Percentiles rank a stretch among this genome's conserved stretches.
Evolutionary conservation across 2,329 filamentous ascomycete genomes (phyloP).

Genomic region (Aspergillus persii): DNA sequence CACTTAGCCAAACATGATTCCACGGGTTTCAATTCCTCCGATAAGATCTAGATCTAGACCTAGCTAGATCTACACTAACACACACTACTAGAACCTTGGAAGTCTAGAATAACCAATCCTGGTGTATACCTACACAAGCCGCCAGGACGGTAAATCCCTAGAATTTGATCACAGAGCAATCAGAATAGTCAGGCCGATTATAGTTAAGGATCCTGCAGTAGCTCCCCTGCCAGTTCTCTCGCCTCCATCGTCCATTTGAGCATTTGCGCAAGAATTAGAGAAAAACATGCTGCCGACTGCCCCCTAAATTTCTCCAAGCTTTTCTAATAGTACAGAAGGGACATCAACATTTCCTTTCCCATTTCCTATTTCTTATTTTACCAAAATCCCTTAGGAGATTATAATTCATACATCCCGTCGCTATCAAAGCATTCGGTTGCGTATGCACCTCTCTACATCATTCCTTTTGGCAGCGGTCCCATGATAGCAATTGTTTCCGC

Average conservation of each 20-base stretch:
- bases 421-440: conserved; percentile 17
- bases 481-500: conserved; percentile 35
- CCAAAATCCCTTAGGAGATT: neutral
- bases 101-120: too few species aligned
- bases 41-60: too few species aligned
- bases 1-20: too few species aligned
- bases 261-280: conserved; percentile 23
- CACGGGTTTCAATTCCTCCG: too few species aligned
- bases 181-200: conserved; percentile 6
- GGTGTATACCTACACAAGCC: too few species aligned
- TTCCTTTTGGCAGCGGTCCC: conserved; percentile 34
- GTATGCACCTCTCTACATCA: conserved; percentile 32
- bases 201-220: conserved; percentile 21
- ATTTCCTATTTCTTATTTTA: conserved; percentile 13
- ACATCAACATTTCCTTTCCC: conserved; percentile 15
- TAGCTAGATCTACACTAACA: too few species aligned
- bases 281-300: conserved; percentile 10
- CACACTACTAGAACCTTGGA: too few species aligned
- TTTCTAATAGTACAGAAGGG: conserved; percentile 15
- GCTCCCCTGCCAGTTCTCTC: conserved; percentile 16
- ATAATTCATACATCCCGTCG: conserved; percentile 8
- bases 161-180: too few species aligned
- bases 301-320: conserved; percentile 15
- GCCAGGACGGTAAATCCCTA: too few species aligned
- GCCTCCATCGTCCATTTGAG: conserved; percentile 18